Conservation (phyloP, 768 basidiomycete genomes). For the Candolleomyces efflorescens region DNA sequence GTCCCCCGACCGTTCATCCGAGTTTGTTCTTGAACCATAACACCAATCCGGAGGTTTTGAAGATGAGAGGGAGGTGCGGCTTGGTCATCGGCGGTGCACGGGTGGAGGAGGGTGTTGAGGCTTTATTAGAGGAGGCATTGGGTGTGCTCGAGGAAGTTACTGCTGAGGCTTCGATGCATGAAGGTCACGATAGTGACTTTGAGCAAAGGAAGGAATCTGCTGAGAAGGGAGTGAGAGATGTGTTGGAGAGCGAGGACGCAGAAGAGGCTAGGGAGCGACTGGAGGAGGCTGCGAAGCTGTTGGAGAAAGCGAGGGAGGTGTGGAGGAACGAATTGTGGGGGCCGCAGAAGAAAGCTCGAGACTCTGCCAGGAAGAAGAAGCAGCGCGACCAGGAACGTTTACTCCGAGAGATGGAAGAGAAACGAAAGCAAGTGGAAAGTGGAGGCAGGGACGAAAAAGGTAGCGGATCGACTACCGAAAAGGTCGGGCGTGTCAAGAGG, state of each 20-base stretch:
- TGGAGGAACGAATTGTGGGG: constrained; percentile 7
- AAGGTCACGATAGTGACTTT: background rate
- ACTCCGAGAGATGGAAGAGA: background rate
- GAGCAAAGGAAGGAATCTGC: constrained; percentile 14
- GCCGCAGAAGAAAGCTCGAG: background rate
- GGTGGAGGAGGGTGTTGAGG: constrained; percentile 49
- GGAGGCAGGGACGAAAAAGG: background rate
- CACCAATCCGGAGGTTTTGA: constrained; percentile 24
- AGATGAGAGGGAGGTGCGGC: constrained; percentile 50
- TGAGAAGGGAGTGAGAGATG: constrained; percentile 16
- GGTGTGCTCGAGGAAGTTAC: too few species aligned
- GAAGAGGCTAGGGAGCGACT: constrained; percentile 52
- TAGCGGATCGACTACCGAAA: background rate
- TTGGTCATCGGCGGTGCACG: constrained; percentile 52
- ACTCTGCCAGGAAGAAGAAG: background rate
- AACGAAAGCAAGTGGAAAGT: background rate
- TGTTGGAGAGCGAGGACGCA: constrained; percentile 45
- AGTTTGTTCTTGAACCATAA: background rate
- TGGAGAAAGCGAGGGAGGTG: constrained; percentile 34
- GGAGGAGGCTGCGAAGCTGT: constrained; percentile 37
- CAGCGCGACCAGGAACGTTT: background rate
- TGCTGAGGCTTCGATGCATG: background rate
- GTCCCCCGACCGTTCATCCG: background rate
- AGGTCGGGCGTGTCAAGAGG: background rate
- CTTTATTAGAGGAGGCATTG: constrained; percentile 35